These are phyloP conservation scores for Scopulariopsis brevicaulis DNA, from an alignment of 2,329 filamentous ascomycete species.

Conservation along the genomic window DNA sequence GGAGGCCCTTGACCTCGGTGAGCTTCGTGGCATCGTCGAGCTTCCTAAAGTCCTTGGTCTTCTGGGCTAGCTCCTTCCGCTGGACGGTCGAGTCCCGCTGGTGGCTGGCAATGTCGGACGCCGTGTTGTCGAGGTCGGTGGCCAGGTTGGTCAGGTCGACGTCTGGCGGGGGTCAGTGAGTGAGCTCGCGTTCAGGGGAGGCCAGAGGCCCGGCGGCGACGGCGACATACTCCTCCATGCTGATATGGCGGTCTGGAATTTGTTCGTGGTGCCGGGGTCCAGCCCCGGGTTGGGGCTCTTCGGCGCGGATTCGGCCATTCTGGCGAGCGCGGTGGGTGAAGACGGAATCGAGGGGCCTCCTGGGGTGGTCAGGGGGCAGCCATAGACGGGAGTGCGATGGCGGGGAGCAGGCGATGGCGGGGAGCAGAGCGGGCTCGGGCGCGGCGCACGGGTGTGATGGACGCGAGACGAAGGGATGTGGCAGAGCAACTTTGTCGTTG, in stretches of 20 bases:
- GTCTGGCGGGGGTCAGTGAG: slow-evolving; percentile 33
- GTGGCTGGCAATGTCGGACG: slow-evolving; percentile 88
- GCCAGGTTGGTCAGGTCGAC: slow-evolving; percentile 80
- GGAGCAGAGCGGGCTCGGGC: not conserved
- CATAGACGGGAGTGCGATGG: not conserved
- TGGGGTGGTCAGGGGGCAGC: not conserved
- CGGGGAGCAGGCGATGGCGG: not conserved
- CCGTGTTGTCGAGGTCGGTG: slow-evolving; percentile 77
- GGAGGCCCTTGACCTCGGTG: slow-evolving; percentile 73
- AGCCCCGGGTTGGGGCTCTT: not conserved
- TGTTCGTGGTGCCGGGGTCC: slow-evolving; percentile 33
- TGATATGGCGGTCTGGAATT: slow-evolving; percentile 92
- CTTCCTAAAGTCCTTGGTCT: slow-evolving; percentile 96
- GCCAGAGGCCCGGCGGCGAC: not conserved
- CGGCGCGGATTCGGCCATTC: not conserved
- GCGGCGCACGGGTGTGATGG: not conserved
- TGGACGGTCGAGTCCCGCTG: slow-evolving; percentile 94
- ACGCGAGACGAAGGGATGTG: not conserved
- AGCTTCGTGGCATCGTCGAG: slow-evolving; percentile 82
- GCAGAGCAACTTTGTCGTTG: not conserved
- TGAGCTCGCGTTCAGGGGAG: not conserved
- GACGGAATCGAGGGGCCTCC: not conserved
- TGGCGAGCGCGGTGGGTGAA: not conserved
- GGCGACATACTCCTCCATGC: slow-evolving; percentile 74
- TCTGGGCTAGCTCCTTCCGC: slow-evolving; percentile 94